Base-by-base conservation (phyloP, 495 filamentous ascomycete species). In the Penicillium diatomitis region DNA sequence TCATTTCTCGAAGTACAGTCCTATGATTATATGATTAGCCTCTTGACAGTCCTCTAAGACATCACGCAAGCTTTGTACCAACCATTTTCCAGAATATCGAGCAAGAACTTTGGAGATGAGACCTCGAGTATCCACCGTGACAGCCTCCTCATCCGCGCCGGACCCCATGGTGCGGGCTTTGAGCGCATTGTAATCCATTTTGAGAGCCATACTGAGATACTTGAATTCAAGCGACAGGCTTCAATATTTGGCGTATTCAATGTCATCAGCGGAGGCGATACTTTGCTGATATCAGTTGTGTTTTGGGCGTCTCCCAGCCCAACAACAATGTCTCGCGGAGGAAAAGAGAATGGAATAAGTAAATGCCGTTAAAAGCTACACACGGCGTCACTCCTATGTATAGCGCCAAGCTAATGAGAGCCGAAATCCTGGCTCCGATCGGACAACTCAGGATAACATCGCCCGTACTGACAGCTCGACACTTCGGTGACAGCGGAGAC, bases 41-140 rank as follows among this genome's bases (percentile, higher is more conserved):
- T 40, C 4, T 41, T 29, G 3, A 5, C 7, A 5, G 7, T 2
- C 6, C 29, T 20, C 20, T 7, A 2, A 43, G 11, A 32, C 28
- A 32, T 4, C 9, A 4, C 27, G 8, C 5, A 41, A 12, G 6
- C 32, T 9, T 8, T 32, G 5, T 3, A 32, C 56, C 1, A 50
- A 76, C 83, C 90, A 95, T 70, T 97, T 91, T 48, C 92, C 90
- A 6, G 89, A 92, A 65, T 98, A 98, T 50, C 92, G 73, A 11
- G 92, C 91, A 37, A 98, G 77, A 1, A 97, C 90, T 68, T 99
- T 99, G 65, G 96, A 95, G 51, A 99, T 96, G 55, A 99, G 71
- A 31, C 90, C 94, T 56, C 94, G 75, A 28, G 92, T 99, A 61
- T 99, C 95, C 47, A 97, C 94, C 0, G 94, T 99, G 34, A 99